Percentiles rank a stretch among this genome's conserved stretches.
These are phyloP conservation scores for Areca catechu DNA, from an alignment of 176 grass and related monocot species.

Conservation along the genomic window DNA sequence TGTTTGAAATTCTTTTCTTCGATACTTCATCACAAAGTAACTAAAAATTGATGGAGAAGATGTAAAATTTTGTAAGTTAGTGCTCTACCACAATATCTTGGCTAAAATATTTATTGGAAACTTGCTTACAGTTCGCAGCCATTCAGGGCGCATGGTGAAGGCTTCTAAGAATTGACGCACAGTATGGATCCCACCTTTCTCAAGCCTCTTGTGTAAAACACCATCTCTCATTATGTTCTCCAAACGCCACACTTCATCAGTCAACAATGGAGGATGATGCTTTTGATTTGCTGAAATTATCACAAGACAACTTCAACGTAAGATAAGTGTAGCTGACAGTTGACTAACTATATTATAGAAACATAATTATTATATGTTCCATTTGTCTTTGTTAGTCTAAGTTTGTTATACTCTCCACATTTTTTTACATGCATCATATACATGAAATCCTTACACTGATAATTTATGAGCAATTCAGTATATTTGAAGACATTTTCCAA, in stretches of 20 bases:
- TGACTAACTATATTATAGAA: no score
- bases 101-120: neutral
- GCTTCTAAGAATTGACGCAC: slow-evolving; percentile 35
- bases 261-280: slow-evolving; percentile 13
- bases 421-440: no score
- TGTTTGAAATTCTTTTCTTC: neutral
- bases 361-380: no score
- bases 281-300: slow-evolving; percentile 31
- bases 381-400: no score
- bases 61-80: neutral
- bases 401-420: no score
- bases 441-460: no score
- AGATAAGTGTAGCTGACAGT: no score
- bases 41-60: slow-evolving; percentile 6
- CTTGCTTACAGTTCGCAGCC: slow-evolving; percentile 33
- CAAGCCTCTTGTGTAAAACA: slow-evolving; percentile 20
- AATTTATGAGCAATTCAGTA: no score
- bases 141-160: slow-evolving; percentile 18
- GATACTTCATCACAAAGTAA: slow-evolving; percentile 8
- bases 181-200: slow-evolving; percentile 4
- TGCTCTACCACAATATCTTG: neutral
- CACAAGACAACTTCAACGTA: no score
- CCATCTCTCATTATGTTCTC: slow-evolving; percentile 28
- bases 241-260: slow-evolving; percentile 44
- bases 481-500: no score